phyloP scores from a whole-genome alignment of 1,284 basidiomycete species.

The Jaminaea rosea region DNA sequence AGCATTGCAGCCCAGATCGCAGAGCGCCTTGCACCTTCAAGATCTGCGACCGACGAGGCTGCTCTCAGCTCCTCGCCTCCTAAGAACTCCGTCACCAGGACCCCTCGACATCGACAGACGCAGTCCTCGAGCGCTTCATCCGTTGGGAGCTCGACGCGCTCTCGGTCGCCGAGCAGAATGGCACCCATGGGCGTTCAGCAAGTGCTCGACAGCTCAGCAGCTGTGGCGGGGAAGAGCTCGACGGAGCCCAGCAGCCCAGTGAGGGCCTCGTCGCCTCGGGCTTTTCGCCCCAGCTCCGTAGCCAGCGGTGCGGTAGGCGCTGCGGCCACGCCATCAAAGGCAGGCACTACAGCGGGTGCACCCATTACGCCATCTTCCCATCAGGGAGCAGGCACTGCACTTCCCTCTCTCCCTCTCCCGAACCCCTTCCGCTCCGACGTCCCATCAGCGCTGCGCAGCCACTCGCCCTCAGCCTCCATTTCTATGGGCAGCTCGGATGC shows the following conservation, averaged over 20 bases:
- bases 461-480: background rate
- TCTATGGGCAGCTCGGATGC: background rate
- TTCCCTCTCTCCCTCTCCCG: conserved; percentile 32
- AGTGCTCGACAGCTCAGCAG: conserved; percentile 1
- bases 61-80: background rate
- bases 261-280: background rate
- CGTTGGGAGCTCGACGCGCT: conserved; percentile 11
- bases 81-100: conserved; percentile 1
- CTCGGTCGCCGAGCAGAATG: conserved; percentile 18
- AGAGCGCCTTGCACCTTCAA: conserved; percentile 17
- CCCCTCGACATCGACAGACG: conserved; percentile 12
- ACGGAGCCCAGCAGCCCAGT: background rate
- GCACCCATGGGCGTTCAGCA: conserved; percentile 6
- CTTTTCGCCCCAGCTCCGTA: background rate
- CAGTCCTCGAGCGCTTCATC: conserved; percentile 10
- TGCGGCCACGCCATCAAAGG: background rate
- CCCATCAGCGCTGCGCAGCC: conserved; percentile 9
- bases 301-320: background rate
- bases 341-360: background rate
- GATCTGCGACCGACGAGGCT: background rate
- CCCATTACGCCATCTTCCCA: too few relatives aligned
- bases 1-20: conserved; percentile 38
- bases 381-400: conserved; percentile 26
- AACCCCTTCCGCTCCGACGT: conserved; percentile 32
- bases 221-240: background rate